Conservation (phyloP, 1,139 yeast genomes). For the Kluyveromyces sp. region DNA sequence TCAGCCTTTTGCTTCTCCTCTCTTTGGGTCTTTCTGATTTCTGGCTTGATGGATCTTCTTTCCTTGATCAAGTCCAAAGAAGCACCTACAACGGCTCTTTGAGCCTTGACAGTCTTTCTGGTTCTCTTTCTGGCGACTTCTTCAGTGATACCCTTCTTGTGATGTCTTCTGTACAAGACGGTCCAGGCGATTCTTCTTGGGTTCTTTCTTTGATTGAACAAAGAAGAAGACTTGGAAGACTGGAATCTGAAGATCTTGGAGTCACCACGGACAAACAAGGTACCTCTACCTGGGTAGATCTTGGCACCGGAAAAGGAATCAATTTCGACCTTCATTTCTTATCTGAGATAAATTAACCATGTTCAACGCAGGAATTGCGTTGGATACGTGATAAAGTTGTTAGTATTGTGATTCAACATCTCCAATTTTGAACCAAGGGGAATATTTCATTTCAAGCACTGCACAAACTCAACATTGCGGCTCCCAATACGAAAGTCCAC, state of each 20-base stretch:
- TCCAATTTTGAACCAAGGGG: not conserved
- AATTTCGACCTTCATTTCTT: slow-evolving; percentile 95
- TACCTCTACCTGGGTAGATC: slow-evolving; percentile 99
- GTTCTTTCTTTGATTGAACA: slow-evolving; percentile 99
- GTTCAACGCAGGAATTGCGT: not conserved
- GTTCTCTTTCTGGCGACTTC: slow-evolving; percentile 96
- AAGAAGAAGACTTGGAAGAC: slow-evolving; percentile 94
- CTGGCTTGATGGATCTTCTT: slow-evolving; percentile 94
- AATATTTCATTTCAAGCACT: not conserved
- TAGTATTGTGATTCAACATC: slow-evolving; percentile 6
- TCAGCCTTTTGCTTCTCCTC: slow-evolving; percentile 84
- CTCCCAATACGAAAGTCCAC: no score
- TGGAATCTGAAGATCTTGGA: slow-evolving; percentile 99
- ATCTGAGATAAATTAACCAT: slow-evolving; percentile 9
- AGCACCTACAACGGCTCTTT: slow-evolving; percentile 99
- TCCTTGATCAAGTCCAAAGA: slow-evolving; percentile 96
- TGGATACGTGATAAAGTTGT: slow-evolving; percentile 1
- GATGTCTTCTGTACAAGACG: slow-evolving; percentile 98
- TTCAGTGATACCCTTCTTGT: slow-evolving; percentile 99
- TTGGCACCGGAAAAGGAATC: slow-evolving; percentile 99
- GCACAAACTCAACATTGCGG: no score
- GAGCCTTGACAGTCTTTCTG: slow-evolving; percentile 96
- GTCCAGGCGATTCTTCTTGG: slow-evolving; percentile 99
- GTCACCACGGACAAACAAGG: slow-evolving; percentile 99
- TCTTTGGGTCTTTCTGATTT: slow-evolving; percentile 97